Evolutionary conservation across 192 early-diverging fungal genomes (phyloP).

Genomic region (Entophlyctis luteolus): DNA sequence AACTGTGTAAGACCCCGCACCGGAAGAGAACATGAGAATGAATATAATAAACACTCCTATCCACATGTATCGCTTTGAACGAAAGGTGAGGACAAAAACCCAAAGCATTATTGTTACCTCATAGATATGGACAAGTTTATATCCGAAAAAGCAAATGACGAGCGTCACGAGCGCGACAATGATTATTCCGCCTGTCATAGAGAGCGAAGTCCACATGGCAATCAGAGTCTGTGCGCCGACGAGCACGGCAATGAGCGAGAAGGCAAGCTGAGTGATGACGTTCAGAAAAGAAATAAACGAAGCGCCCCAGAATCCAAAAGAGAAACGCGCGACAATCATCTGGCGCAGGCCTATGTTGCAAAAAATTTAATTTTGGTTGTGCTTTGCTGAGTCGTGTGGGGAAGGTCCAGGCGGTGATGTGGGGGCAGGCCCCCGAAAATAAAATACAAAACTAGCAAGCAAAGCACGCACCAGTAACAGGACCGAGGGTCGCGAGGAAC

Average conservation of each 20-base stretch:
- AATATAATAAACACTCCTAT: neutral
- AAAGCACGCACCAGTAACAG: slow-evolving; percentile 2
- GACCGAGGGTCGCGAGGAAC: slow-evolving; percentile 32
- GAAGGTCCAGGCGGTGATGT: too few species aligned
- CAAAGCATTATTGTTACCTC: too few species aligned
- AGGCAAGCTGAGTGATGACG: slow-evolving; percentile 28
- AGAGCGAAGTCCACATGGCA: slow-evolving; percentile 7
- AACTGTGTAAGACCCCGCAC: neutral
- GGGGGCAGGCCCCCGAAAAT: too few species aligned
- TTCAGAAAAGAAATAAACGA: slow-evolving; percentile 33
- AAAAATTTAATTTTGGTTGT: neutral
- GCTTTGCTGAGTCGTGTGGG: too few species aligned
- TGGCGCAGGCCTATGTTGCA: slow-evolving; percentile 27
- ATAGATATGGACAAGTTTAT: slow-evolving; percentile 30
- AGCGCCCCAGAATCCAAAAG: slow-evolving; percentile 30
- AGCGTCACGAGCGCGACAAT: slow-evolving; percentile 26
- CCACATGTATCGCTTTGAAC: neutral
- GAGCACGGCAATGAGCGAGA: slow-evolving; percentile 29
- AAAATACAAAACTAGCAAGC: neutral
- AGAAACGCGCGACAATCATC: slow-evolving; percentile 35
- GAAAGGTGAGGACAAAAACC: too few species aligned
- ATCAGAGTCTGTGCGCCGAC: slow-evolving; percentile 32
- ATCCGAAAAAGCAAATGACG: slow-evolving; percentile 34
- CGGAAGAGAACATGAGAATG: neutral
- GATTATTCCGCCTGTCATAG: slow-evolving; percentile 23